Base-by-base conservation (phyloP, 2,329 filamentous ascomycete species). In the Cladosporium sp. region DNA sequence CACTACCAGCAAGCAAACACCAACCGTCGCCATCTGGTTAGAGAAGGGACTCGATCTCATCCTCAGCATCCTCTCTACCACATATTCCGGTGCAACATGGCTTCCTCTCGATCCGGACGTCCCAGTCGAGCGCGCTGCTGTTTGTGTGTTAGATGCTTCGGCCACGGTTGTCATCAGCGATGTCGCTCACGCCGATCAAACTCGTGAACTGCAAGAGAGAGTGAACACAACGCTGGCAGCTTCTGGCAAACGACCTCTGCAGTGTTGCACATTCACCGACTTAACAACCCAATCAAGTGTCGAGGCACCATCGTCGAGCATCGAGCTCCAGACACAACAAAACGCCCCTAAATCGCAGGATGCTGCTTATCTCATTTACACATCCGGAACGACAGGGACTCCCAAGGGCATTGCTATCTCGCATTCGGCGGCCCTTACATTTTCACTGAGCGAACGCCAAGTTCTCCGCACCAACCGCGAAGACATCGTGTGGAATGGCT, bases 291-390 rank as follows among this genome's bases (percentile, higher is more conserved):
- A 55, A 55, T 32, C 52, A 6, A 32, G 8, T 32, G 28, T 30
- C 28, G 52, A 21, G 30, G 30, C 30, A 55, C 47, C 7, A 24
- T 14, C 54, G 18, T 21, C 30, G n/a, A 24, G 32, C 11, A 41
- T 28, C 4, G 14, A 52, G 18, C 57, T 38, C n/a, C 24, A 36
- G 8, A 5, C 38, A 59, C 32, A 24, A 8, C 24, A 30, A 10
- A 30, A 28, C 30, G 38, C 24, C 14, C 26, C 57, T 28, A 38
- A 8, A 8, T 60, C 15, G 44, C 52, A 66, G 32, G 64, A 72
- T 64, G 71, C 69, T 32, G 69, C 69, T 26, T 73, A 70, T 55
- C 68, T 76, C 32, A 73, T 76, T 30, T 74, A 73, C 67, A 73
- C 74, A 34, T 72, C 71, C 24, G 71, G 74, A n/a, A 72, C 70